phyloP scores from a whole-genome alignment of 768 basidiomycete species.

The Mycena kentingensis region DNA sequence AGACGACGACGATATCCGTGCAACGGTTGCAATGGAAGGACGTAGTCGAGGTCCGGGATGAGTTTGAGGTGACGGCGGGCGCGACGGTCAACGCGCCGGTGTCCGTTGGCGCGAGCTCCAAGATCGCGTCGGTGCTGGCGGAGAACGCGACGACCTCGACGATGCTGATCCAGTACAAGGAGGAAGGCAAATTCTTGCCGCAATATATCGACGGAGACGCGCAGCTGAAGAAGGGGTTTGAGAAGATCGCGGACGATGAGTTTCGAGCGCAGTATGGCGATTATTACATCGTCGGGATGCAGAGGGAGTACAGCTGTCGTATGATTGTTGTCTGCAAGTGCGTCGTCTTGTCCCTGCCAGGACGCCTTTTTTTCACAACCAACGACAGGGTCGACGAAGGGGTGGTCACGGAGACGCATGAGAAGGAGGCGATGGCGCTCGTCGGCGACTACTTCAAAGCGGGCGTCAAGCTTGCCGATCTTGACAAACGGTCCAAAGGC shows the following conservation, averaged over 20 bases:
- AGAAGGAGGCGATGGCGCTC: constrained; percentile 13
- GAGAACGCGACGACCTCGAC: constrained; percentile 15
- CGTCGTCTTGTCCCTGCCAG: too few relatives aligned
- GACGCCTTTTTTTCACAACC: too few relatives aligned
- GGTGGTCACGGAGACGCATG: constrained; percentile 12
- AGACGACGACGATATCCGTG: constrained; percentile 10
- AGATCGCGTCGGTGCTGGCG: constrained; percentile 15
- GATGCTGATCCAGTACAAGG: constrained; percentile 21
- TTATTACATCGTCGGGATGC: constrained; percentile 23
- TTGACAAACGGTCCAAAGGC: constrained; percentile 12
- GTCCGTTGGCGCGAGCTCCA: constrained; percentile 13
- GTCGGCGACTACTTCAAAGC: constrained; percentile 23
- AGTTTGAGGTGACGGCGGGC: constrained; percentile 20
- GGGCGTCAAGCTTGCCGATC: constrained; percentile 10
- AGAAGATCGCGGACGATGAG: constrained; percentile 13
- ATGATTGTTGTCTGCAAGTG: constrained; percentile 26
- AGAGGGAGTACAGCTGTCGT: constrained; percentile 21
- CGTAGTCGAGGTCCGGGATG: constrained; percentile 18
- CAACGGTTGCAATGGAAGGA: constrained; percentile 21
- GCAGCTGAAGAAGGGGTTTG: constrained; percentile 14
- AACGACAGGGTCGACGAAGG: constrained; percentile 18
- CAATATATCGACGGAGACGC: constrained; percentile 16
- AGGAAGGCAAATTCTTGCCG: constrained; percentile 11
- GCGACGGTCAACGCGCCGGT: constrained; percentile 21
- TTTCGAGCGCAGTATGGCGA: constrained; percentile 23